These are phyloP conservation scores for Ceratobasidium papillatum DNA, from an alignment of 1,284 basidiomycete species.

Conservation along the genomic window DNA sequence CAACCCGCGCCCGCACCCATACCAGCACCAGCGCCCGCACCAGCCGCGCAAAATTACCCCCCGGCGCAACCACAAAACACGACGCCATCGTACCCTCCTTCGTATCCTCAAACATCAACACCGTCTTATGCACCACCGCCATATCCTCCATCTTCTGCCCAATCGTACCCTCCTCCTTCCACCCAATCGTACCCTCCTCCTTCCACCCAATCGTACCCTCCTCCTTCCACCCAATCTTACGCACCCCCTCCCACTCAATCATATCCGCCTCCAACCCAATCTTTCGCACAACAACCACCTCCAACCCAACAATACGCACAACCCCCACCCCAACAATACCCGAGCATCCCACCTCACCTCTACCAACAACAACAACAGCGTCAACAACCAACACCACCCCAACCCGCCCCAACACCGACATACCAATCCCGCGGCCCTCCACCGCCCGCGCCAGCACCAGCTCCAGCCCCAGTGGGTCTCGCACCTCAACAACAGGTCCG, in stretches of 20 bases:
- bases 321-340: background rate
- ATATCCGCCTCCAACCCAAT: background rate
- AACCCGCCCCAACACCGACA: no score
- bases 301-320: background rate
- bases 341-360: constrained; percentile 27
- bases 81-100: constrained; percentile 29
- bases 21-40: background rate
- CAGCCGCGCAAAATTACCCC: background rate
- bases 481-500: constrained; percentile 38
- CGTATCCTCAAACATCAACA: constrained; percentile 4
- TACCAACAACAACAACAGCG: constrained; percentile 30
- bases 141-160: constrained; percentile 18
- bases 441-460: background rate
- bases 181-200: constrained; percentile 9
- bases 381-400: background rate
- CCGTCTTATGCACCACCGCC: constrained; percentile 16
- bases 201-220: background rate
- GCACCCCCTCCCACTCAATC: background rate
- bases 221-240: constrained; percentile 5
- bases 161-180: constrained; percentile 19
- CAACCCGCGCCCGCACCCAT: background rate
- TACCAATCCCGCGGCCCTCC: constrained; percentile 34
- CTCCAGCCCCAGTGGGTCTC: constrained; percentile 15
- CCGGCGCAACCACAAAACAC: constrained; percentile 18
- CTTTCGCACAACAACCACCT: constrained; percentile 17